Evolutionary conservation across 2,329 filamentous ascomycete genomes (phyloP).

Genomic region (Pestalotiopsis sp.): DNA sequence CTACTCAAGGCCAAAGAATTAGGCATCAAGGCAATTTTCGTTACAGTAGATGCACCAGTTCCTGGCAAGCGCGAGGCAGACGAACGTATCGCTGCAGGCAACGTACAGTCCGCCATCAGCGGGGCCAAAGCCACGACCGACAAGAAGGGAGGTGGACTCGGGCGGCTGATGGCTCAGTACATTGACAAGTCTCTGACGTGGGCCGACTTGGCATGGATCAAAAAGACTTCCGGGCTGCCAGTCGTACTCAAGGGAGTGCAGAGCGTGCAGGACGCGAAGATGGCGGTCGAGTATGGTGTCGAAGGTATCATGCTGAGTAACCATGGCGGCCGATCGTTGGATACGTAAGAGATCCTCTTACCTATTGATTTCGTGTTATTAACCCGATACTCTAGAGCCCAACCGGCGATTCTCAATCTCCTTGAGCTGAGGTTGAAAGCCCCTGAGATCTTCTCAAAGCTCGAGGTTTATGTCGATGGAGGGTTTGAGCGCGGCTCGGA

Average conservation of each 20-base stretch:
- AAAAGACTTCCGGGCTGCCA: conserved; percentile 45
- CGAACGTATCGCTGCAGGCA: conserved; percentile 50
- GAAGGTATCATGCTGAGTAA: conserved; percentile 60
- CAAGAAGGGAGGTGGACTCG: conserved; percentile 55
- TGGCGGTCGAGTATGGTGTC: conserved; percentile 50
- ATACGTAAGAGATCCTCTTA: conserved; percentile 40
- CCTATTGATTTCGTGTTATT: not conserved
- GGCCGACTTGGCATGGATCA: conserved; percentile 57
- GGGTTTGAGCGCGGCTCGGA: conserved; percentile 56
- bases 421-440: conserved; percentile 51
- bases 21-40: conserved; percentile 44
- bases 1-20: conserved; percentile 45
- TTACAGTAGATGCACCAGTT: conserved; percentile 64
- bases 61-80: conserved; percentile 73
- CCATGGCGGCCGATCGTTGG: conserved; percentile 59
- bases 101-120: conserved; percentile 40
- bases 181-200: conserved; percentile 55
- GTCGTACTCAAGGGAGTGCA: conserved; percentile 62
- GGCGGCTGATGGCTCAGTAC: conserved; percentile 52
- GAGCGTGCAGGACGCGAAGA: conserved; percentile 55
- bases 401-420: conserved; percentile 51
- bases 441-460: conserved; percentile 49
- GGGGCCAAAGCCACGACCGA: conserved; percentile 48
- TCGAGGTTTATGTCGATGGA: conserved; percentile 57
- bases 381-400: conserved; percentile 26